These are phyloP conservation scores for Hibiscus syriacus DNA, from an alignment of 345 rosid species.

Conservation along the genomic window DNA sequence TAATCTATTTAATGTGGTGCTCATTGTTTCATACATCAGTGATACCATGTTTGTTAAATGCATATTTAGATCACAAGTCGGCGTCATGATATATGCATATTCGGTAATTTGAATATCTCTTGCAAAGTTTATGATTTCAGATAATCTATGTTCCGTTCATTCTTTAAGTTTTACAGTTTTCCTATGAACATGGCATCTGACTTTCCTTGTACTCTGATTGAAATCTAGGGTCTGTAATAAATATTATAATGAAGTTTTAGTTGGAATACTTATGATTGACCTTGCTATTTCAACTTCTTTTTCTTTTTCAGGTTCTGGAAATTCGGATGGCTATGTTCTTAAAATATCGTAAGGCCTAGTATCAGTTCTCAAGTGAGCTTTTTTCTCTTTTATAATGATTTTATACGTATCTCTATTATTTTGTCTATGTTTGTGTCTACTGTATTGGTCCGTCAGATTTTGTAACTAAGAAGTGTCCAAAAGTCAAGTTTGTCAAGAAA, in stretches of 20 bases:
- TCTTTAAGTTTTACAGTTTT: neutral
- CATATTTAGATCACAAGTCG: neutral
- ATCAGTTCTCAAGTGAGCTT: constrained; percentile 64
- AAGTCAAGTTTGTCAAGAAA: neutral
- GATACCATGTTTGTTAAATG: neutral
- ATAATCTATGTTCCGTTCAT: neutral
- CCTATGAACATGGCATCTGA: no score
- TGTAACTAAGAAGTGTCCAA: neutral
- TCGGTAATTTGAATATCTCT: neutral
- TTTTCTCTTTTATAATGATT: neutral
- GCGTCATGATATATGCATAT: no score
- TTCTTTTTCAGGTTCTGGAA: constrained; percentile 51
- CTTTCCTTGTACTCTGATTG: neutral
- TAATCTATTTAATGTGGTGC: neutral
- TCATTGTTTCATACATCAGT: neutral
- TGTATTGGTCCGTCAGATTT: neutral
- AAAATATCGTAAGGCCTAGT: constrained; percentile 63
- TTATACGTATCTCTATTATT: neutral
- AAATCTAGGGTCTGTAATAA: neutral
- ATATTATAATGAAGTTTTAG: neutral
- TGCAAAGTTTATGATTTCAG: neutral
- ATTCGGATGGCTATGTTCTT: constrained; percentile 50
- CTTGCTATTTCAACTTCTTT: constrained; percentile 9
- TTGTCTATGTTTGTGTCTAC: neutral
- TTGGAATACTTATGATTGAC: neutral